phyloP scores from a whole-genome alignment of 495 filamentous ascomycete genomes.

The Lentithecium fluviatile region DNA sequence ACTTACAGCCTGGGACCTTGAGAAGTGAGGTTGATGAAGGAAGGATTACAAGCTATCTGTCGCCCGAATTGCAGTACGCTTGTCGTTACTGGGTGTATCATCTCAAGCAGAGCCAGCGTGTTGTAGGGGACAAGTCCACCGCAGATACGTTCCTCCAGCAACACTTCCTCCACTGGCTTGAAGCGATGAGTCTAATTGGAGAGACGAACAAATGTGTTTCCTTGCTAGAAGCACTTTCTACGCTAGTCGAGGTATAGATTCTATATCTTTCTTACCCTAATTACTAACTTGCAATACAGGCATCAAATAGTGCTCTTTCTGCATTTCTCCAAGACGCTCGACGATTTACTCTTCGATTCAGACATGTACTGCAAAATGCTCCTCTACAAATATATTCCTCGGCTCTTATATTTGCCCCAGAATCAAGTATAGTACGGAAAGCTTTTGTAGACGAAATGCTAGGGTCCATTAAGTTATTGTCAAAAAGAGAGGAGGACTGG shows the following conservation, averaged over 20 bases:
- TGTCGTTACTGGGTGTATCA: too few relatives aligned
- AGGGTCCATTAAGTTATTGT: conserved; percentile 1
- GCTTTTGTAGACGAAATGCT: conserved; percentile 6
- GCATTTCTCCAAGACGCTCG: conserved; percentile 43
- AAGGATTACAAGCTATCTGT: conserved; percentile 52
- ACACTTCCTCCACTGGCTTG: too few relatives aligned
- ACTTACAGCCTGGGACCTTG: conserved; percentile 32
- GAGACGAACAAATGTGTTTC: background rate
- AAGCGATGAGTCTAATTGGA: too few relatives aligned
- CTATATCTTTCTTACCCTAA: background rate
- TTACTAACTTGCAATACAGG: conserved; percentile 11
- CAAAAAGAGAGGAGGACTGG: conserved; percentile 21
- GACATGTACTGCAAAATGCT: conserved; percentile 30
- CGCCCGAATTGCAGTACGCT: too few relatives aligned
- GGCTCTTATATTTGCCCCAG: conserved; percentile 44
- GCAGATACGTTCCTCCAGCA: too few relatives aligned
- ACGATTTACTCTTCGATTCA: conserved; percentile 41
- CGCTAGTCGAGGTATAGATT: conserved; percentile 1
- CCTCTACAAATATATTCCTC: conserved; percentile 41
- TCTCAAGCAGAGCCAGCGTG: too few relatives aligned
- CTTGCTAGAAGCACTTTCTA: conserved; percentile 3
- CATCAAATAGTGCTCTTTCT: background rate
- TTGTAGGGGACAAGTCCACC: too few relatives aligned
- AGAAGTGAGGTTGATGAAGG: conserved; percentile 37
- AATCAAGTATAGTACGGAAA: conserved; percentile 27